Evolutionary conservation across 73 alveolate genomes (phyloP), one percentile per base, ranked within the genome.

Genomic region (Tetrahymena thermophila): DNA sequence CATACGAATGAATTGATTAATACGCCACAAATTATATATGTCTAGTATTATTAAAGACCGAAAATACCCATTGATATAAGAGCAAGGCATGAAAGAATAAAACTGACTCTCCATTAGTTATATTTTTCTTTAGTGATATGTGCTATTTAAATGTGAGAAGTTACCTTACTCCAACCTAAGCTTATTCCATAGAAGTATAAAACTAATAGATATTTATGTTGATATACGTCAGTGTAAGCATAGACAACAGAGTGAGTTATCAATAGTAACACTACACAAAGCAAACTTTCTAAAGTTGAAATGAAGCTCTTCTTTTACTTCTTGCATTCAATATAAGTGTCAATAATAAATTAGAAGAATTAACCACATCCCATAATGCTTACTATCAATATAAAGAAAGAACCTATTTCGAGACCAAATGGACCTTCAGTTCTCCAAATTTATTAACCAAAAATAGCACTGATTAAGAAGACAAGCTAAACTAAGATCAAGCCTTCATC

Each of bases 401-500:
- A 28, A 71, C 89, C 89, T 28, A 71, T 71, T 71, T 71, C 89
- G 37, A 71, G 35, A 23, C 37, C 94, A 35, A 95, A 56, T 34
- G 28, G 34, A 42, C 40, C 43, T 44, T 89, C 85, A 21, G 89
- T 25, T 10, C 58, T 55, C 97, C 97, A 95, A 15, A 43, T 85
- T 34, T 95, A 34, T 23, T 94, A 89, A 9, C 95, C 94, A 43
- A 23, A 43, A 83, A 85, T 11, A 31, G 94, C 95, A 34, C 94
- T 38, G 43, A 95, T 1, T 15, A 95, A 34, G 89, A 95, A 89
- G 17, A 95, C 84, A 3, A 50, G 35, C n/a, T 85, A 95, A 34
- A 95, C 34, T 95, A 57, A 71, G 25, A 94, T 94, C 56, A 95
- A 95, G 55, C 97, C 97, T 95, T 95, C 97, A 95, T 95, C 97